Conservation (phyloP, 305 asterid species). For the Nicotiana rustica region DNA sequence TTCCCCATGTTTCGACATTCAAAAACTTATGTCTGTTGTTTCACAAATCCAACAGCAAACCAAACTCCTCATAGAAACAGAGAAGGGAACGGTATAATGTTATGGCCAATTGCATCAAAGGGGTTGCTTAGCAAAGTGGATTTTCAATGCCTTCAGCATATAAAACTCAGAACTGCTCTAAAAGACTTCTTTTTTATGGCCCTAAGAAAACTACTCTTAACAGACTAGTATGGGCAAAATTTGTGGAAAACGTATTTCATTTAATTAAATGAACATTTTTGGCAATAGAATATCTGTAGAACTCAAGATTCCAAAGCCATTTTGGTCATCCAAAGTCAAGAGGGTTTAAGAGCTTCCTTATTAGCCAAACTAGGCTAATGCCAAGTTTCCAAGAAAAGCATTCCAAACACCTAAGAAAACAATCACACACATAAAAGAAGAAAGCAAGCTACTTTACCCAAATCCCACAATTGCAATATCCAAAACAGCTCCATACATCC, state of each 20-base stretch:
- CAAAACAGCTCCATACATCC: background rate
- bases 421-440: conserved; percentile 27
- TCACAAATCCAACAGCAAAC: background rate
- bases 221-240: background rate
- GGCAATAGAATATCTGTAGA: background rate
- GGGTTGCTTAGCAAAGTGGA: background rate
- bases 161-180: conserved; percentile 30
- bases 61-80: background rate
- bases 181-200: background rate
- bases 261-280: background rate
- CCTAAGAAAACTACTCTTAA: background rate
- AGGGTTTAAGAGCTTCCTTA: conserved; percentile 35
- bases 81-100: background rate
- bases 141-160: background rate
- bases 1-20: background rate
- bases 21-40: background rate
- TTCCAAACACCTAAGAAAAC: conserved; percentile 35
- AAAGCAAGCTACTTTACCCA: conserved; percentile 31
- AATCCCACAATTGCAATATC: conserved; percentile 30
- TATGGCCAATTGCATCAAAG: background rate
- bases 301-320: conserved; percentile 26
- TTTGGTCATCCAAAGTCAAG: conserved; percentile 31
- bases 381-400: conserved; percentile 34
- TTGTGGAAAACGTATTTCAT: background rate
- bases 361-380: conserved; percentile 25